These are phyloP conservation scores for Magnusiomyces paraingens DNA, from an alignment of 1,139 yeast species.

Conservation along the genomic window DNA sequence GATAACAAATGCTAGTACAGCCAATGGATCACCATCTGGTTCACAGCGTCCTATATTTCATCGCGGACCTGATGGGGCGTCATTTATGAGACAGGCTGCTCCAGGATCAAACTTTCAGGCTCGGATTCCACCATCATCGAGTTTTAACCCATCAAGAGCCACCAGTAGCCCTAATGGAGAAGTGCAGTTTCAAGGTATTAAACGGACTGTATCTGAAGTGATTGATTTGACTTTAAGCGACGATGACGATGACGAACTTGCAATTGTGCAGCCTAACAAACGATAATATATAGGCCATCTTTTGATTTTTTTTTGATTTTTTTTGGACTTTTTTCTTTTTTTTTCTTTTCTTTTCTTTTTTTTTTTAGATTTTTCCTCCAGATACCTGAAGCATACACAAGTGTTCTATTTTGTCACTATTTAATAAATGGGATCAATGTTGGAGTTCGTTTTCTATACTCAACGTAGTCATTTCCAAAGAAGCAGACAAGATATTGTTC, in stretches of 20 bases:
- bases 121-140: not conserved
- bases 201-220: slow-evolving; percentile 15
- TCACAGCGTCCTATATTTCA: too few relatives aligned
- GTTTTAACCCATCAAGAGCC: slow-evolving; percentile 5
- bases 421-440: slow-evolving; percentile 61
- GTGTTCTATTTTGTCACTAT: slow-evolving; percentile 18
- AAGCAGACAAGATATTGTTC: slow-evolving; percentile 58
- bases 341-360: not conserved
- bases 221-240: slow-evolving; percentile 24
- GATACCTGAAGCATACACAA: not conserved
- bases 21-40: too few relatives aligned
- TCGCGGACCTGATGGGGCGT: too few relatives aligned
- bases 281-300: not conserved
- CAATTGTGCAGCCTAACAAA: not conserved
- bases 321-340: not conserved
- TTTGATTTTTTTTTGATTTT: not conserved
- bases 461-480: slow-evolving; percentile 58
- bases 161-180: not conserved
- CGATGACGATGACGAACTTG: slow-evolving; percentile 20
- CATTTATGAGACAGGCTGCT: too few relatives aligned
- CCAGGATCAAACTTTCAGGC: not conserved
- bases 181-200: slow-evolving; percentile 6
- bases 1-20: too few relatives aligned
- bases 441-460: slow-evolving; percentile 46
- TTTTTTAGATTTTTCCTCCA: not conserved